A percentile compares a stretch with the other conserved stretches of the same genome.
Evolutionary conservation across 1,284 basidiomycete genomes (phyloP).

Genomic region (Marasmius sp.): DNA sequence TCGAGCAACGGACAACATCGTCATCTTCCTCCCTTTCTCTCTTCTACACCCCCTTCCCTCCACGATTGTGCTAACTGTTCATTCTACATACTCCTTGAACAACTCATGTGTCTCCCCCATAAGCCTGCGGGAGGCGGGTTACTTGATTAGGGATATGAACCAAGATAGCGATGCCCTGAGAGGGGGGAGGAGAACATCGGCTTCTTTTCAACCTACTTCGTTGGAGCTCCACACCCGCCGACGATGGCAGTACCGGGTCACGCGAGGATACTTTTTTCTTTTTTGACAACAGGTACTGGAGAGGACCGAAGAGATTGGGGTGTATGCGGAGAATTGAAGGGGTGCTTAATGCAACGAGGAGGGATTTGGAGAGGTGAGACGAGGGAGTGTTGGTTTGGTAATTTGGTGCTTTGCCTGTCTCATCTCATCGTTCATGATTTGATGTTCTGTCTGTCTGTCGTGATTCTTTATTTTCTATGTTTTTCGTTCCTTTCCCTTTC

Average conservation of each 20-base stretch:
- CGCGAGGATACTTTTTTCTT: constrained; percentile 34
- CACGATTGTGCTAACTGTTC: background rate
- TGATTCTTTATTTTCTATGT: too few species aligned
- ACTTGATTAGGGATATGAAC: constrained; percentile 63
- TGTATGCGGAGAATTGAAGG: constrained; percentile 56
- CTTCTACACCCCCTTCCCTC: background rate
- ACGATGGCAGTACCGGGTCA: background rate
- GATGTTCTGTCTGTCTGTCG: too few species aligned
- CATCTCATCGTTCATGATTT: too few species aligned
- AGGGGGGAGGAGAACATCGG: constrained; percentile 12
- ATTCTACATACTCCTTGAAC: constrained; percentile 55
- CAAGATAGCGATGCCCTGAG: constrained; percentile 40
- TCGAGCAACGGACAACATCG: too few species aligned
- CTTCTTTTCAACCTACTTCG: background rate
- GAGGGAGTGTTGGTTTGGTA: background rate
- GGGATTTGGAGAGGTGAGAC: constrained; percentile 26
- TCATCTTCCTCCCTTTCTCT: too few species aligned
- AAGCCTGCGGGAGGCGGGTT: constrained; percentile 44
- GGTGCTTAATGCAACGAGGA: constrained; percentile 42
- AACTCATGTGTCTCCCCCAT: constrained; percentile 59
- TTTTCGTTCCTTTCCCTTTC: too few species aligned
- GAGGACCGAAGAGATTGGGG: constrained; percentile 44
- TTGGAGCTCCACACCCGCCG: background rate
- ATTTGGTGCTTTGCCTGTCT: too few species aligned
- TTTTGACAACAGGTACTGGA: constrained; percentile 51